Evolutionary conservation across 176 grass and related monocot species (phyloP).

Genomic region (Cocos nucifera): DNA sequence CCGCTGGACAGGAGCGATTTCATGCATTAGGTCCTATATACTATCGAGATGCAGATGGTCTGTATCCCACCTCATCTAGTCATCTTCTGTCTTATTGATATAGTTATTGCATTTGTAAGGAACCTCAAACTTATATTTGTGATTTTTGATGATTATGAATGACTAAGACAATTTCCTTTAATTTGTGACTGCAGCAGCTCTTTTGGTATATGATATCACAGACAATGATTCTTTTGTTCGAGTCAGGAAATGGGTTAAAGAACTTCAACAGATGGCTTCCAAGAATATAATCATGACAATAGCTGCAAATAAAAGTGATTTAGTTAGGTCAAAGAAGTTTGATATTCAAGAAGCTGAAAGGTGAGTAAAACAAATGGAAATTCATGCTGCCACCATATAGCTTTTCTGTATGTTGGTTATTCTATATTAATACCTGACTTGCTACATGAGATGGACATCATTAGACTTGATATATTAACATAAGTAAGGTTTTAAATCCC

Average conservation of each 20-base stretch:
- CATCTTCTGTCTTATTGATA: not conserved
- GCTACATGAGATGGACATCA: no score
- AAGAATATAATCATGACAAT: constrained; percentile 70
- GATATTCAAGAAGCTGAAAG: constrained; percentile 46
- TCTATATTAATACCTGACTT: no score
- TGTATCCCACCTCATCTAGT: not conserved
- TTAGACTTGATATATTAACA: no score
- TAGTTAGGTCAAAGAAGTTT: constrained; percentile 69
- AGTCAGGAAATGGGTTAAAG: constrained; percentile 84
- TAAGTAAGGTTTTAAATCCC: no score
- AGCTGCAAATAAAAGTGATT: constrained; percentile 75
- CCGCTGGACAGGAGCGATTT: constrained; percentile 79
- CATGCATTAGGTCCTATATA: constrained; percentile 76
- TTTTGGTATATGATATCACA: constrained; percentile 80
- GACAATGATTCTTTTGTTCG: constrained; percentile 58
- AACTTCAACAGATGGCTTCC: constrained; percentile 74
- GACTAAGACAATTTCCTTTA: not conserved
- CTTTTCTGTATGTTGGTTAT: no score
- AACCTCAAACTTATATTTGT: not conserved
- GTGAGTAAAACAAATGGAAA: constrained; percentile 4
- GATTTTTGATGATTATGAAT: constrained; percentile 4
- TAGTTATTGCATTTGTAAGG: no score
- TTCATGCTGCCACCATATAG: no score
- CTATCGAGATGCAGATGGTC: constrained; percentile 77
- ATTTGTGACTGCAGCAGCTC: constrained; percentile 47